Base-by-base conservation (phyloP, 352 stramenopile genomes). In the Phytophthora colocasiae region DNA sequence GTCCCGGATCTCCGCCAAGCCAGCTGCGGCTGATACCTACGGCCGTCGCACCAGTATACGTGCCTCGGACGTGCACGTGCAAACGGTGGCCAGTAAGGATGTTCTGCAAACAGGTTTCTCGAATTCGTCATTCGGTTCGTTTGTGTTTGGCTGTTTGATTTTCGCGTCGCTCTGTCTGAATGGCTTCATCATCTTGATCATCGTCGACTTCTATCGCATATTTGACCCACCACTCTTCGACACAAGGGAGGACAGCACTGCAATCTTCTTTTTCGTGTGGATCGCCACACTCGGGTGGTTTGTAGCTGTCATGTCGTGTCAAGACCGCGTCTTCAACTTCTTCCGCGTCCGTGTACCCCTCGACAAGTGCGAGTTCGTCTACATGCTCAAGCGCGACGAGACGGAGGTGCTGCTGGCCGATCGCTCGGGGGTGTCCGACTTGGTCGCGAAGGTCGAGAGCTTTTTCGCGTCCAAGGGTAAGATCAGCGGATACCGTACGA, bases 161-260 rank as follows among this genome's bases (percentile, higher is more conserved):
- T 31, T 82, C 3, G 62, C 74, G 6, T 77, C 81, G 0, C 24
- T 87, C 32, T 65, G 56, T 14, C 58, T 90, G 12, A 83, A 80
- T 61, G 69, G 65, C 29, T 70, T 83, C 7, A 48, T 88, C 49
- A 71, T 90, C 31, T 39, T 81, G n/a, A 60, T 82, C 32, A 86
- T 82, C 19, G 38, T 59, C 32, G 81, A 90, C 60, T 82, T 84
- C 69, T 81, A 81, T 52, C 71, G 66, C 59, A 62, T 71, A 34
- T 82, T 82, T 47, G 40, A 55, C n/a, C 71, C 63, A 3, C 50
- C 55, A 32, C 63, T 77, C 4, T 73, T 79, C 34, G 59, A 74
- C 34, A 36, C 36, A 1, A 51, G 19, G 0, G 48, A 74, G 38
- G 51, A 75, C 27, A 75, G 63, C 34, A 54, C 67, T 6, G 31